A percentile compares a stretch with the other conserved stretches of the same genome.
Conservation (phyloP, 768 basidiomycete genomes). For the Butyriboletus loyo region DNA sequence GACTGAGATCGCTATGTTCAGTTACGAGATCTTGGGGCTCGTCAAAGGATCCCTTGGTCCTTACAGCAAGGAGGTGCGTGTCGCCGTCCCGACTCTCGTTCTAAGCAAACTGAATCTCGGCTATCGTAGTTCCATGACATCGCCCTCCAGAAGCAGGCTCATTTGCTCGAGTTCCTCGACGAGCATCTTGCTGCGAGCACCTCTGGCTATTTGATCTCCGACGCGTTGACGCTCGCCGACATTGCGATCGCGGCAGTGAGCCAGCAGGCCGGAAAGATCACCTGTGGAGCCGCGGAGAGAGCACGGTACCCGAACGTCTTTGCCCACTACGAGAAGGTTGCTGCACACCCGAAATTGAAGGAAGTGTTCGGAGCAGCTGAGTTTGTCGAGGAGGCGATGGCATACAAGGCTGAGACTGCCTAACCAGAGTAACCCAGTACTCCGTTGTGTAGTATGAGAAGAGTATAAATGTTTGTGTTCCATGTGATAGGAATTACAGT, state of each 20-base stretch:
- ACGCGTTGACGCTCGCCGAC: constrained; percentile 26
- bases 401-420: constrained; percentile 9
- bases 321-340: constrained; percentile 24
- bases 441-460: background rate
- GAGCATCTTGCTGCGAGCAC: constrained; percentile 17
- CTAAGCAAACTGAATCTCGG: background rate
- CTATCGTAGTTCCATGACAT: constrained; percentile 16
- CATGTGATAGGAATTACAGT: no score
- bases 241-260: constrained; percentile 22
- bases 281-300: constrained; percentile 28
- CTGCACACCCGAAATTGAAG: constrained; percentile 16
- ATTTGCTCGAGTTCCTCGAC: constrained; percentile 24
- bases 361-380: constrained; percentile 14
- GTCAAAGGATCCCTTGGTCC: constrained; percentile 19
- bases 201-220: constrained; percentile 23
- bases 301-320: constrained; percentile 24
- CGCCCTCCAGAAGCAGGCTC: constrained; percentile 18
- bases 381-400: constrained; percentile 18
- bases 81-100: background rate
- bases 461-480: background rate
- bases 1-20: constrained; percentile 23
- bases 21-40: constrained; percentile 17
- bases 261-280: constrained; percentile 21
- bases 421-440: background rate
- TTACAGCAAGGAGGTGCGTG: constrained; percentile 22